A percentile compares a stretch with the other conserved stretches of the same genome.
These are phyloP conservation scores for Paraphoma sp. DNA, from an alignment of 2,329 filamentous ascomycete genomes.

Conservation along the genomic window DNA sequence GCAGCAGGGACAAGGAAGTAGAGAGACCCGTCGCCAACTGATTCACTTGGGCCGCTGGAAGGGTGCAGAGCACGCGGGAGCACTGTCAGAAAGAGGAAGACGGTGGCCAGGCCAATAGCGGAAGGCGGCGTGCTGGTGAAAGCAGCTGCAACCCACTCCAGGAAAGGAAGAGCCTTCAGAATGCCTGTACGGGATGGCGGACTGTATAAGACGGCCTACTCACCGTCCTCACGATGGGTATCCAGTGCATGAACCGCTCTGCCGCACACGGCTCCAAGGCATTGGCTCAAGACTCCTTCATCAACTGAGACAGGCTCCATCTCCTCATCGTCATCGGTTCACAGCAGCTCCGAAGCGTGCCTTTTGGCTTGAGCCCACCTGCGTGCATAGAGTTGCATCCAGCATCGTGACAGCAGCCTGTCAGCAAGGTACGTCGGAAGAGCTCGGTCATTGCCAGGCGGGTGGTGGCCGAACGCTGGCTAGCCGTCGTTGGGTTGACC, in stretches of 20 bases:
- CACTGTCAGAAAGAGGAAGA: constrained; percentile 37
- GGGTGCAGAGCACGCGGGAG: constrained; percentile 29
- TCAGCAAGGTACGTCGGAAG: constrained; percentile 30
- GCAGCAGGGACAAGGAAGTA: constrained; percentile 24
- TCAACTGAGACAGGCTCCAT: constrained; percentile 34
- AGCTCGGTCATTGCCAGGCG: constrained; percentile 16
- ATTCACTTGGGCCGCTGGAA: constrained; percentile 34
- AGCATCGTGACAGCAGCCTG: constrained; percentile 9
- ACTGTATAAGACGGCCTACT: constrained; percentile 45
- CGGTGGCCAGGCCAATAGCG: constrained; percentile 40
- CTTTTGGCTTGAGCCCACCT: constrained; percentile 5
- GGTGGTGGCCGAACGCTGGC: background rate
- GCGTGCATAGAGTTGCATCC: constrained; percentile 14
- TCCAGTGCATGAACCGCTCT: constrained; percentile 34
- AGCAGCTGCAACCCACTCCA: constrained; percentile 40
- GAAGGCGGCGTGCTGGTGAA: constrained; percentile 38
- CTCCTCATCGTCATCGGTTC: constrained; percentile 24
- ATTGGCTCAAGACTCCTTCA: constrained; percentile 30
- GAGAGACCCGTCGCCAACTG: constrained; percentile 26
- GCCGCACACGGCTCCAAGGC: constrained; percentile 30
- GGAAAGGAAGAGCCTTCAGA: constrained; percentile 35
- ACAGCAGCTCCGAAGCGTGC: constrained; percentile 19
- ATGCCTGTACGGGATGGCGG: constrained; percentile 19
- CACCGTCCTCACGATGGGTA: constrained; percentile 30
- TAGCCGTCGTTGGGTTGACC: constrained; percentile 1